These are phyloP conservation scores for Nigrospora sphaerica DNA, from an alignment of 2,329 filamentous ascomycete species.

Conservation along the genomic window DNA sequence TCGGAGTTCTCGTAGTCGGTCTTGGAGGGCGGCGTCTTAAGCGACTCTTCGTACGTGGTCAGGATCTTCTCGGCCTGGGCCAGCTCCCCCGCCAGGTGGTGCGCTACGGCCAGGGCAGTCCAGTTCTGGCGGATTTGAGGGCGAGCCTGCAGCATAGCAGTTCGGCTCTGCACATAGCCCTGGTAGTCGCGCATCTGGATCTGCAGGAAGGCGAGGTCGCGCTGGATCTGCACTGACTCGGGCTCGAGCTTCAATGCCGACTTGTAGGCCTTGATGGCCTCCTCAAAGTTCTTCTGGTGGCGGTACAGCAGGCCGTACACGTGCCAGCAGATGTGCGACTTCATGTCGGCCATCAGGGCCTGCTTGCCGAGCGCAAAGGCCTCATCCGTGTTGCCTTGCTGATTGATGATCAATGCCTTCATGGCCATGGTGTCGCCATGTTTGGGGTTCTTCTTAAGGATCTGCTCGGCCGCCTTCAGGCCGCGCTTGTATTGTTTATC, in stretches of 20 bases:
- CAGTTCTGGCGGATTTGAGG: constrained; percentile 85
- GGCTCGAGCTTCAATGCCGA: constrained; percentile 90
- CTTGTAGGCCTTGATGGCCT: constrained; percentile 98
- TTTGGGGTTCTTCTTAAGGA: constrained; percentile 87
- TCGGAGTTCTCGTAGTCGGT: constrained; percentile 89
- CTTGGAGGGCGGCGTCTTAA: constrained; percentile 72
- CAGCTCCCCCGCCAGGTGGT: constrained; percentile 84
- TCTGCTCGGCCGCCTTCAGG: constrained; percentile 92
- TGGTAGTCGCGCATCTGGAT: constrained; percentile 94
- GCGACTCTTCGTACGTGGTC: constrained; percentile 84
- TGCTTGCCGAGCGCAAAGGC: constrained; percentile 90
- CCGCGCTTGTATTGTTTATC: constrained; percentile 96
- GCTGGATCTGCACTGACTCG: constrained; percentile 88
- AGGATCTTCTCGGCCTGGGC: constrained; percentile 84
- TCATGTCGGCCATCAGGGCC: constrained; percentile 93
- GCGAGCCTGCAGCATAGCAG: constrained; percentile 77
- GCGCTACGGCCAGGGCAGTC: constrained; percentile 92
- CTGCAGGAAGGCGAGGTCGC: constrained; percentile 88
- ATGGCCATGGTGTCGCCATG: constrained; percentile 98
- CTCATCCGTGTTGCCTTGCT: constrained; percentile 85
- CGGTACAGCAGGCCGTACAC: constrained; percentile 94
- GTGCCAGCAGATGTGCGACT: constrained; percentile 99
- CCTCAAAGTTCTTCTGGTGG: constrained; percentile 94
- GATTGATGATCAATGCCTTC: constrained; percentile 96
- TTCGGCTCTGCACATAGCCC: constrained; percentile 86